These are phyloP conservation scores for Dendrobium officinale DNA, from an alignment of 106 monocot genomes.

Conservation along the genomic window DNA sequence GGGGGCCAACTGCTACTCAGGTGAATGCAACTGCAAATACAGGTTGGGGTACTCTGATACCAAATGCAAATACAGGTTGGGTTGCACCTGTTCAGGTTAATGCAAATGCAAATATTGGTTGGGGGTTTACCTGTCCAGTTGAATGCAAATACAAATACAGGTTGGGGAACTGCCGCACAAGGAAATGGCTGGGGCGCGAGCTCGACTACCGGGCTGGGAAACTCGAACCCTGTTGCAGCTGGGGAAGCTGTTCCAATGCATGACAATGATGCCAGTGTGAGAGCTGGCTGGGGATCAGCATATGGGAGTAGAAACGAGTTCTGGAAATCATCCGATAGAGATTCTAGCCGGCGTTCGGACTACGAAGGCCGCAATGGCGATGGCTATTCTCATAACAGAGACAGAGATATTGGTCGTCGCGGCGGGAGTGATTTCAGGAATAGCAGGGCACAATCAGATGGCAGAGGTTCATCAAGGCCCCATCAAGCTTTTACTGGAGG, in stretches of 20 bases:
- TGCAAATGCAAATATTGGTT: constrained; percentile 10
- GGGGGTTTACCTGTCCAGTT: constrained; percentile 8
- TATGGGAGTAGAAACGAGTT: constrained; percentile 10
- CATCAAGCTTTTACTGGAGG: constrained; percentile 17
- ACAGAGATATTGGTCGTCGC: constrained; percentile 13
- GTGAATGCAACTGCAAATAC: constrained; percentile 7
- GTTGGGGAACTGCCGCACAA: background rate
- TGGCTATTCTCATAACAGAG: constrained; percentile 8
- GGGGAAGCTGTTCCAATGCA: background rate
- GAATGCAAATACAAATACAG: background rate
- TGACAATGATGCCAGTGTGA: background rate
- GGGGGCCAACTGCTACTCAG: background rate
- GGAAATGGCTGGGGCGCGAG: constrained; percentile 13
- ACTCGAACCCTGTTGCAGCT: background rate
- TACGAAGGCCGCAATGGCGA: background rate
- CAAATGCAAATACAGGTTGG: constrained; percentile 15
- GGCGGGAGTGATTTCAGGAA: constrained; percentile 14
- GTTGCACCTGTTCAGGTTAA: background rate
- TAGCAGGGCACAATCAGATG: constrained; percentile 10
- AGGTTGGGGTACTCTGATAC: constrained; percentile 20
- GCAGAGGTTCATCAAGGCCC: constrained; percentile 22
- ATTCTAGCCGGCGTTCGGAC: constrained; percentile 2
- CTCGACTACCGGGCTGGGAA: constrained; percentile 8
- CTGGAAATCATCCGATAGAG: constrained; percentile 17
- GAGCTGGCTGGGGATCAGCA: constrained; percentile 10